Base-by-base conservation (phyloP, 805 yeast genomes). In the Limtongia smithiae region DNA sequence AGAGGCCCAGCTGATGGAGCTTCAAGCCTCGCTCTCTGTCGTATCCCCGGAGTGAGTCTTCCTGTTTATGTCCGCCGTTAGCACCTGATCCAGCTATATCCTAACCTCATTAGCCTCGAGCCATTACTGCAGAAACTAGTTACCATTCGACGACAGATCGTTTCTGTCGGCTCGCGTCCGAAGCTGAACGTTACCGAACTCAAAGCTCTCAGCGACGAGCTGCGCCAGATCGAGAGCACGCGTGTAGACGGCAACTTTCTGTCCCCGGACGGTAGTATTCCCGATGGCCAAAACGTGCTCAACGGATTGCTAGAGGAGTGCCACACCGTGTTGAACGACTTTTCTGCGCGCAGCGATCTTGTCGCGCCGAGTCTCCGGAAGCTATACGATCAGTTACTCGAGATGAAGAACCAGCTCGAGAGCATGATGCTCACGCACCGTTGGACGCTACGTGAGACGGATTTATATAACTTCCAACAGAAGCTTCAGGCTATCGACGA, bases 401-500 rank as follows among this genome's bases (percentile, higher is more conserved):
- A 76, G 38, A 74, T 88, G 59, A 86, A 88, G 65, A 74, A 79
- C 21, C 82, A 82, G 17, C 74, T 93, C 53, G 96, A 87, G 60
- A 87, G 86, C 58, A 71, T 93, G 55, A 74, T 91, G 60, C 80
- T 93, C 38, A 93, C 98, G 2, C 82, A 96, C 68, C 79, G 98
- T 66, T 93, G 99, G 99, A 91, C 97, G 1, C 73, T 93, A 70
- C 80, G 99, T 63, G 96, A 90, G 62, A 93, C 98, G 0, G 99
- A 93, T 69, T 74, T 93, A 54, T 93, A 85, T 69, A 75, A 77
- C 41, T 90, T 85, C 65, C 95, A 89, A 68, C 80, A 82, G 62
- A 74, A 75, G 55, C 72, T 93, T 54, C 82, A 80, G 61, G 77
- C 73, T 49, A 81, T 93, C 54, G 96, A 91, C 64, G 83, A 81